Evolutionary conservation across 371 early-diverging fungal genomes (phyloP), one percentile per base, ranked within the genome.

Genomic region (Saksenaea oblongispora): DNA sequence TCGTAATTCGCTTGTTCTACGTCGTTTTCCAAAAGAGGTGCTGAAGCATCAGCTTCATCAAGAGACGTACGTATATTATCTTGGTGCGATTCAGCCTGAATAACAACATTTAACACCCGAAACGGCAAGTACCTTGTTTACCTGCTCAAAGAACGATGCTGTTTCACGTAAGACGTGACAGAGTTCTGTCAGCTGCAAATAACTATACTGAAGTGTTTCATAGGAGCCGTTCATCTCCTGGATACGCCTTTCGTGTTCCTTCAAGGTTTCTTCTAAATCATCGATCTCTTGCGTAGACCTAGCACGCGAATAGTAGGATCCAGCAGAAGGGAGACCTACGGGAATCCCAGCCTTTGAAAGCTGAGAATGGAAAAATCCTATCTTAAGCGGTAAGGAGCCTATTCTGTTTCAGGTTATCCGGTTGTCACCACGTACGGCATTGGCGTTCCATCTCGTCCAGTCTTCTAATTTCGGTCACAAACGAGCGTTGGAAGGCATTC

Each of bases 401-500:
- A 26, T 5, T 53, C 64, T 63, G 64, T 55, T 56, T 51, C 58
- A 61, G 34, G 18, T 94, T 92, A 69, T 93, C 93, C 59, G 92
- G 83, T 69, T 94, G 89, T 63, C 93, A 75, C 66, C 55, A 78
- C 88, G 73, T 84, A 93, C 98, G 92, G 67, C 96, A 84, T 72
- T 90, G 91, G 66, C 98, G 84, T 74, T 96, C 96, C 88, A 96
- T 88, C 69, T 97, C 98, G 70, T 96, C 95, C 41, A 95, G 83
- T 53, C 95, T 85, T 61, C 95, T 81, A 67, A 97, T 94, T 69
- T 95, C 95, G 53, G 79, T 82, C 26, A 95, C 97, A 78, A 96
- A 98, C n/a, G 95, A 89, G 37, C 99, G 90, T 79, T 98, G 98
- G 72, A 98, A 98, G 26, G 98, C 96, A 76, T 94, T 98, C 34